Percentiles rank a stretch among this genome's conserved stretches.
Evolutionary conservation across 1,284 basidiomycete species (phyloP).

Genomic region (Coniophora puteana): DNA sequence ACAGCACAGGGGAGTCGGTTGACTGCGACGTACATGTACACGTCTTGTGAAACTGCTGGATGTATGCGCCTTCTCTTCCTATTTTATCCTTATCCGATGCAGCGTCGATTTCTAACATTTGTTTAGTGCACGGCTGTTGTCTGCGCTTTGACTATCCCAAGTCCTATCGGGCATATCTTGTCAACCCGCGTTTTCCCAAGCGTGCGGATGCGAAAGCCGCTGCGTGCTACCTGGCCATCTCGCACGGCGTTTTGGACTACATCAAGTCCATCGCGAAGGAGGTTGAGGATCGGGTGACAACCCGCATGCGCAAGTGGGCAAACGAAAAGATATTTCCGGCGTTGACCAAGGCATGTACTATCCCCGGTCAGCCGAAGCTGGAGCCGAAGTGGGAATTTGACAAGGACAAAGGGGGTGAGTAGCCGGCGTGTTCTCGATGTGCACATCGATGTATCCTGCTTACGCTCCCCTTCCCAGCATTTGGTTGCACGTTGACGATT

Average conservation of each 20-base stretch:
- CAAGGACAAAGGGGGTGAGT: conserved; percentile 46
- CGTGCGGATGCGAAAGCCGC: conserved; percentile 61
- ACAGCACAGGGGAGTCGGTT: conserved; percentile 45
- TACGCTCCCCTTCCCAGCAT: conserved; percentile 38
- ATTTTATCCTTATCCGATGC: conserved; percentile 4
- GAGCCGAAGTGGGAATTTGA: conserved; percentile 36
- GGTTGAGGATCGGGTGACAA: conserved; percentile 41
- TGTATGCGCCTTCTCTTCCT: conserved; percentile 33
- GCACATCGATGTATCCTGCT: conserved; percentile 2
- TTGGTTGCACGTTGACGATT: conserved; percentile 47
- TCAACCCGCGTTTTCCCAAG: conserved; percentile 54
- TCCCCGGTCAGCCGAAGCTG: conserved; percentile 34
- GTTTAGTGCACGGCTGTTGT: conserved; percentile 57
- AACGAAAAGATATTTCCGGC: conserved; percentile 40
- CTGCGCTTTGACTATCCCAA: conserved; percentile 50
- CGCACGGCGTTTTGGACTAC: conserved; percentile 53
- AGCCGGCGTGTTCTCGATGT: background rate
- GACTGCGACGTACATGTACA: conserved; percentile 40
- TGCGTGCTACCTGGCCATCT: conserved; percentile 58
- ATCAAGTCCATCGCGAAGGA: conserved; percentile 41
- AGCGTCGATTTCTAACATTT: conserved; percentile 8
- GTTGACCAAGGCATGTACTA: conserved; percentile 40
- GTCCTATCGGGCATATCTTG: conserved; percentile 50
- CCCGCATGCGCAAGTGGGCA: conserved; percentile 37
- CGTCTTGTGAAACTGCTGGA: conserved; percentile 35